Evolutionary conservation across 2,329 filamentous ascomycete species (phyloP).

Genomic region (Fusarium torulosum): DNA sequence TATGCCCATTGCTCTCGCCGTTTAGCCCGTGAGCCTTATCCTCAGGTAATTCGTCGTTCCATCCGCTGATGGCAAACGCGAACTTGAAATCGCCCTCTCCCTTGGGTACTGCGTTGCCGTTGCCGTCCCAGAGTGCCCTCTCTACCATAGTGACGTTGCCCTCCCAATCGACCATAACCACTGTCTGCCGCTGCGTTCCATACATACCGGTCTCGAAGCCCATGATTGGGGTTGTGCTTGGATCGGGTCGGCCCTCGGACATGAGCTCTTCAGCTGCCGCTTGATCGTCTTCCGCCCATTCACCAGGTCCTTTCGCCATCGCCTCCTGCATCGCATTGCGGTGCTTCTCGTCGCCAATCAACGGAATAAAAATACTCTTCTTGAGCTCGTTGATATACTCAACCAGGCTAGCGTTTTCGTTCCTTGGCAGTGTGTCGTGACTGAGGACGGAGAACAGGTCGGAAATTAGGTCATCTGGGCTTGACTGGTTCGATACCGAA

Average conservation of each 20-base stretch:
- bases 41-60: conserved; percentile 53
- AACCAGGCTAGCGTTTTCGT: conserved; percentile 61
- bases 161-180: conserved; percentile 72
- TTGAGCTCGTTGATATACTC: conserved; percentile 67
- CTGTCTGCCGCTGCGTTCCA: conserved; percentile 74
- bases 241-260: conserved; percentile 56
- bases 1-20: conserved; percentile 10
- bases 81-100: conserved; percentile 69
- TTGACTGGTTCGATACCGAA: conserved; percentile 52
- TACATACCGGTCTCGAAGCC: conserved; percentile 71
- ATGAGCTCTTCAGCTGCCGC: conserved; percentile 54
- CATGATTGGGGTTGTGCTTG: conserved; percentile 48
- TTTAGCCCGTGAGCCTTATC: conserved; percentile 3
- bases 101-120: conserved; percentile 66
- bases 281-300: conserved; percentile 56
- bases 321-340: conserved; percentile 60
- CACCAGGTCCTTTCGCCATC: conserved; percentile 54
- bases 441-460: conserved; percentile 68
- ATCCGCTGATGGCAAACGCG: conserved; percentile 68
- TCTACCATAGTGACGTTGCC: conserved; percentile 72
- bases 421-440: conserved; percentile 65
- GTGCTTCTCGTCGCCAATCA: conserved; percentile 64
- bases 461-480: conserved; percentile 63
- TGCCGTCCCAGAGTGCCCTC: conserved; percentile 69
- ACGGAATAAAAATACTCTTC: conserved; percentile 72